Evolutionary conservation across 345 rosid species (phyloP).

Genomic region (Melastoma malabathricum): DNA sequence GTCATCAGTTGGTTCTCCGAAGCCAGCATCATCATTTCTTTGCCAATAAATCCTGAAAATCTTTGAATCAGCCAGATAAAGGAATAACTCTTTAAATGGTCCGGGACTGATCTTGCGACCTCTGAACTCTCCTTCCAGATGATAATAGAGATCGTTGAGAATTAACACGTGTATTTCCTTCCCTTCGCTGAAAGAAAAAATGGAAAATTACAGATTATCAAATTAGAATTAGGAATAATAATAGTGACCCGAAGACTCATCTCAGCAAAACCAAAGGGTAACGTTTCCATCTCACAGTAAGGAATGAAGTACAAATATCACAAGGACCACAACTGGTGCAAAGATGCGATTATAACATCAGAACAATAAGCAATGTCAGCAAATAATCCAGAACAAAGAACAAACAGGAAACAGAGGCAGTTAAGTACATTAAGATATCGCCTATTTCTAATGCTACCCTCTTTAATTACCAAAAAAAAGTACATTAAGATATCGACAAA

Average conservation of each 20-base stretch:
- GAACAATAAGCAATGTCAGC: too few relatives aligned
- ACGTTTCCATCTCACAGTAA: too few relatives aligned
- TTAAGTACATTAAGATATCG: too few relatives aligned
- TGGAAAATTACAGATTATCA: background rate
- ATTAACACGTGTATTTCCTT: constrained; percentile 50
- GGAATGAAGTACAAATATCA: too few relatives aligned
- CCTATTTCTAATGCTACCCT: too few relatives aligned
- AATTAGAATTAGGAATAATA: background rate
- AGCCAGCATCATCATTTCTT: constrained; percentile 19
- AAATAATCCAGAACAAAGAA: too few relatives aligned
- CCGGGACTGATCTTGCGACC: constrained; percentile 74
- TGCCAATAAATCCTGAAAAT: constrained; percentile 37
- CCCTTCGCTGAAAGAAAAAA: constrained; percentile 48
- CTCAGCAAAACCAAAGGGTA: too few relatives aligned
- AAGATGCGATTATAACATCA: too few relatives aligned
- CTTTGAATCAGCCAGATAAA: constrained; percentile 44
- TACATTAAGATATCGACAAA: too few relatives aligned
- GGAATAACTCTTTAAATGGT: constrained; percentile 74
- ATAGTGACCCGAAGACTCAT: background rate
- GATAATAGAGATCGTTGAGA: constrained; percentile 66
- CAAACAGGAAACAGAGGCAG: too few relatives aligned
- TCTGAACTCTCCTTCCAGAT: constrained; percentile 77
- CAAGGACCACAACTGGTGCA: too few relatives aligned
- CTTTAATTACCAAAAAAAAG: too few relatives aligned
- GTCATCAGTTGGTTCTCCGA: constrained; percentile 17